These are phyloP conservation scores for Alternaria rosae DNA, from an alignment of 2,329 filamentous ascomycete genomes.

Conservation along the genomic window DNA sequence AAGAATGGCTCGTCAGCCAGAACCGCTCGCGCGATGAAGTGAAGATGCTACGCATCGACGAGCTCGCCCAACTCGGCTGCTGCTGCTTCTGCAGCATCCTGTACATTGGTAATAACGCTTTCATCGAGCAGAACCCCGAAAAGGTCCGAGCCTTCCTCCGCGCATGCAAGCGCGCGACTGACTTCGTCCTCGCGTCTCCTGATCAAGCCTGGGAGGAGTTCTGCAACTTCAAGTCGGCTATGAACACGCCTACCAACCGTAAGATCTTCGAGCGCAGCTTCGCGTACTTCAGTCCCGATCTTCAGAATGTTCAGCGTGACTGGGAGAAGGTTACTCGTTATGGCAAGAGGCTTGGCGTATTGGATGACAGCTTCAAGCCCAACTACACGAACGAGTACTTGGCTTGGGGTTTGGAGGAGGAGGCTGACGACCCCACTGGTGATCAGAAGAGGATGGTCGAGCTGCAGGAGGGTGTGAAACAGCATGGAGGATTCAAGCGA, in stretches of 20 bases:
- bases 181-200: constrained; percentile 72
- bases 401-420: constrained; percentile 69
- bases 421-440: constrained; percentile 71
- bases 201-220: constrained; percentile 72
- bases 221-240: constrained; percentile 74
- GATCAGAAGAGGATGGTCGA: constrained; percentile 78
- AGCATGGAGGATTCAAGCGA: constrained; percentile 69
- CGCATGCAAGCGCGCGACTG: constrained; percentile 77
- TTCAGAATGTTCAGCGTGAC: constrained; percentile 77
- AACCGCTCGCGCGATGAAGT: constrained; percentile 71
- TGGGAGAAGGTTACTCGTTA: constrained; percentile 81
- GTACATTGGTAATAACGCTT: constrained; percentile 79
- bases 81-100: constrained; percentile 86
- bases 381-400: constrained; percentile 80
- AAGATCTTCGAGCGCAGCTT: constrained; percentile 83
- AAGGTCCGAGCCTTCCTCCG: constrained; percentile 73
- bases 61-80: constrained; percentile 79
- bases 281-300: constrained; percentile 76
- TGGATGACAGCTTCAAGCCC: constrained; percentile 68
- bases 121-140: constrained; percentile 70
- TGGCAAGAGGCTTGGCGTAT: constrained; percentile 74
- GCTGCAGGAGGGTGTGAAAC: constrained; percentile 72
- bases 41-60: constrained; percentile 82
- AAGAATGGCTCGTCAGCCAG: constrained; percentile 74
- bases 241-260: constrained; percentile 72